Evolutionary conservation across 2,329 filamentous ascomycete genomes (phyloP).

Genomic region (Teratosphaeria pseudoeucalypti): DNA sequence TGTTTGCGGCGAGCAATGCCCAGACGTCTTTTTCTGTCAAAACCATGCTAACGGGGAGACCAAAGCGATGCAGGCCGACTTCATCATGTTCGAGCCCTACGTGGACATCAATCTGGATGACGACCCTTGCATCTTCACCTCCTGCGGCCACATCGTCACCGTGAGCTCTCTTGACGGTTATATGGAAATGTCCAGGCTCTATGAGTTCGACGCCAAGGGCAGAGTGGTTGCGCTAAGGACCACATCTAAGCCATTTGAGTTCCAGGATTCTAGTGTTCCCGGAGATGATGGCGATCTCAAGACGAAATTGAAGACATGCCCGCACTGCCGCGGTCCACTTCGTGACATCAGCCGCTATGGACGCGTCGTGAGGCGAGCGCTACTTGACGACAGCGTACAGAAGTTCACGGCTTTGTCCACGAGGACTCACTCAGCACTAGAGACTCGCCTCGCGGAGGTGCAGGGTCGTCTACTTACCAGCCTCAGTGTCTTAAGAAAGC

Average conservation of each 20-base stretch:
- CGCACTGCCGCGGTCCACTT: constrained; percentile 50
- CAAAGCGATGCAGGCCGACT: constrained; percentile 44
- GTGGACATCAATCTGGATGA: constrained; percentile 48
- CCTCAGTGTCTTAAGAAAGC: background rate
- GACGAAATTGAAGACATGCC: constrained; percentile 42
- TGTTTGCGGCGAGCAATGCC: constrained; percentile 55
- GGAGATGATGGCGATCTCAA: background rate
- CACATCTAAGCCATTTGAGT: background rate
- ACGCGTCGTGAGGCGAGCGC: constrained; percentile 48
- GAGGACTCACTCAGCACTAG: constrained; percentile 25
- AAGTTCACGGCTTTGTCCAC: constrained; percentile 50
- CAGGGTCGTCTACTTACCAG: constrained; percentile 6
- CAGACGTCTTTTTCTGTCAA: constrained; percentile 45
- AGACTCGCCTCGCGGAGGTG: constrained; percentile 20
- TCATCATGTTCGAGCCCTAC: constrained; percentile 46
- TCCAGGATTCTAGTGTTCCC: background rate
- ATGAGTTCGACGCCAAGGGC: constrained; percentile 30
- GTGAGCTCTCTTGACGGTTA: constrained; percentile 49
- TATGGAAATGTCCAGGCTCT: constrained; percentile 45
- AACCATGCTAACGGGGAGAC: constrained; percentile 38
- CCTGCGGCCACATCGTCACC: constrained; percentile 55
- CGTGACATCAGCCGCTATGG: constrained; percentile 51
- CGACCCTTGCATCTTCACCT: constrained; percentile 51
- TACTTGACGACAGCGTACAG: constrained; percentile 54
- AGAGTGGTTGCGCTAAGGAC: constrained; percentile 21